Conservation (phyloP, 2,329 filamentous ascomycete species). For the Rutstroemia sp. region DNA sequence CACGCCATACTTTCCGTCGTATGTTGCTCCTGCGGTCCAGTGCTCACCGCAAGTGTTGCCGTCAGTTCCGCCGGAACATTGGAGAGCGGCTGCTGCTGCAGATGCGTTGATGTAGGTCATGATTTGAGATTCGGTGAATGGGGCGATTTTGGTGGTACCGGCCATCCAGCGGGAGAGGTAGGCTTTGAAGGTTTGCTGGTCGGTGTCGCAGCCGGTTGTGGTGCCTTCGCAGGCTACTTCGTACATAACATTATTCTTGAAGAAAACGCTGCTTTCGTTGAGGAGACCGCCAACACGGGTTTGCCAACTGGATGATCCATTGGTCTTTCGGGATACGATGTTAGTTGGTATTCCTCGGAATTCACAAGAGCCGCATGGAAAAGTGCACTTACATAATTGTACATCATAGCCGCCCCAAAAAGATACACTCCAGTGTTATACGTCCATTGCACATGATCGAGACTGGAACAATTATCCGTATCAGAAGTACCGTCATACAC, state of each 20-base stretch:
- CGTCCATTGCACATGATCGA: conserved; percentile 57
- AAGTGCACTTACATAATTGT: conserved; percentile 38
- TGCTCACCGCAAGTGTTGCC: conserved; percentile 52
- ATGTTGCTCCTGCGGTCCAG: conserved; percentile 47
- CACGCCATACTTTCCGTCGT: conserved; percentile 53
- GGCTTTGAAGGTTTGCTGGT: conserved; percentile 57
- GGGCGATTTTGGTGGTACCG: conserved; percentile 55
- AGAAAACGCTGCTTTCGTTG: conserved; percentile 45
- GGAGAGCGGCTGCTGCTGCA: conserved; percentile 45
- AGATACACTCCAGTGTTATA: conserved; percentile 63
- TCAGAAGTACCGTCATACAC: conserved; percentile 56
- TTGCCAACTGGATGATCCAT: conserved; percentile 40
- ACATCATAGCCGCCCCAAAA: conserved; percentile 44
- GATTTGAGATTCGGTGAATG: conserved; percentile 46
- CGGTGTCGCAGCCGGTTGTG: conserved; percentile 50
- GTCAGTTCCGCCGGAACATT: conserved; percentile 41
- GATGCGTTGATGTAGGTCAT: conserved; percentile 47
- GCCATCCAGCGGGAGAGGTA: conserved; percentile 56
- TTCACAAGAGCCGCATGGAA: not conserved
- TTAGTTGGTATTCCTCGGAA: not conserved
- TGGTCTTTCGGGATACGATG: conserved; percentile 15
- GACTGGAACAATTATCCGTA: conserved; percentile 46
- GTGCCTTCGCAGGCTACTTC: conserved; percentile 54
- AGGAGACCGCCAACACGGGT: conserved; percentile 49
- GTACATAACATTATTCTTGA: conserved; percentile 51